Evolutionary conservation across 495 filamentous ascomycete genomes (phyloP).

Genomic region (Xylaria venustula): DNA sequence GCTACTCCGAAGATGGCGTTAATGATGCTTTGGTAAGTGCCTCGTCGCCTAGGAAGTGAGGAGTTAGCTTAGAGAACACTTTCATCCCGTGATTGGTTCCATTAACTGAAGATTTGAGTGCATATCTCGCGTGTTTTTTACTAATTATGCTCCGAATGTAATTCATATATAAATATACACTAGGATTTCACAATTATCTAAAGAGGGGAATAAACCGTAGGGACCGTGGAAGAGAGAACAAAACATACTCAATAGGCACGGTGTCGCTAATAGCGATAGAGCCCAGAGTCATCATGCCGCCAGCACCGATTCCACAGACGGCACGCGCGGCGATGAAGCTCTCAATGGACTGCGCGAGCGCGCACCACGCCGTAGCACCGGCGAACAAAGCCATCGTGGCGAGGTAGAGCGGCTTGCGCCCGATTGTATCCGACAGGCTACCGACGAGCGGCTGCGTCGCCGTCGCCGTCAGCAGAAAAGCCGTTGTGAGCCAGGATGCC

Average conservation of each 20-base stretch:
- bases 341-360: conserved; percentile 64
- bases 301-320: conserved; percentile 71
- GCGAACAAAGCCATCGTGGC: conserved; percentile 63
- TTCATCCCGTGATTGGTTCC: too few relatives aligned
- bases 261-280: conserved; percentile 73
- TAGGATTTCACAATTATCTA: too few relatives aligned
- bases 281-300: conserved; percentile 69
- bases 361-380: conserved; percentile 70
- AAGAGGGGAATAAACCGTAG: too few relatives aligned
- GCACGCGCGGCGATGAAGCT: conserved; percentile 73
- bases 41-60: conserved; percentile 50
- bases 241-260: conserved; percentile 65
- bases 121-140: too few relatives aligned
- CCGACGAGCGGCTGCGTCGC: conserved; percentile 73
- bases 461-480: conserved; percentile 74
- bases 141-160: too few relatives aligned
- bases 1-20: conserved; percentile 65
- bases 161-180: too few relatives aligned
- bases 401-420: conserved; percentile 68
- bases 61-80: neutral
- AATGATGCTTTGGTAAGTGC: conserved; percentile 72
- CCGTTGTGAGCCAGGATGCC: conserved; percentile 79
- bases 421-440: conserved; percentile 68
- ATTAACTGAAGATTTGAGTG: too few relatives aligned
- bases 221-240: neutral